Evolutionary conservation across 306 rosid species (phyloP).

Genomic region (Nissolia schottii): DNA sequence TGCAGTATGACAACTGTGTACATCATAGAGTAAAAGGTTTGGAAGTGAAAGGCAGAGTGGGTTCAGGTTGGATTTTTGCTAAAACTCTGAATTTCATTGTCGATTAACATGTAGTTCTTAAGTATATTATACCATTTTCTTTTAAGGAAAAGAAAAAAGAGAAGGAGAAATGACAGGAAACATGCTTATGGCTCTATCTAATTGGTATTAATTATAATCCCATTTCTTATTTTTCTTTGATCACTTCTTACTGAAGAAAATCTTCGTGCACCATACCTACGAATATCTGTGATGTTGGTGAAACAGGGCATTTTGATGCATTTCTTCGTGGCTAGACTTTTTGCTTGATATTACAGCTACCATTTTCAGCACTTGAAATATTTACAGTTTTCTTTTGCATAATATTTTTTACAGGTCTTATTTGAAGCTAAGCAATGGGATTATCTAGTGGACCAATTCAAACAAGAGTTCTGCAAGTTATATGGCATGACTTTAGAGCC

Average conservation of each 20-base stretch:
- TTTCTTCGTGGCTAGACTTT: not conserved
- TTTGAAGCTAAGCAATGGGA: slow-evolving; percentile 96
- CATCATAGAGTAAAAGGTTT: not conserved
- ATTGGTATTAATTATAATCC: not conserved
- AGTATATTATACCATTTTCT: not conserved
- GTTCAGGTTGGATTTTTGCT: not conserved
- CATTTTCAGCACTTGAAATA: slow-evolving; percentile 15
- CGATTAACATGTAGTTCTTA: not conserved
- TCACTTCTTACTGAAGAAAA: not conserved
- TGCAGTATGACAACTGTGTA: not conserved
- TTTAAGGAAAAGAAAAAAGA: not conserved
- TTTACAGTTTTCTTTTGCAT: slow-evolving; percentile 9
- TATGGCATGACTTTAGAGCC: slow-evolving; percentile 97
- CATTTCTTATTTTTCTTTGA: not conserved
- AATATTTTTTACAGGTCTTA: slow-evolving; percentile 59
- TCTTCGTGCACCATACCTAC: not conserved
- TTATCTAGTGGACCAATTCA: slow-evolving; percentile 75
- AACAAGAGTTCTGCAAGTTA: slow-evolving; percentile 95
- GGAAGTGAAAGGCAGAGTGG: not conserved
- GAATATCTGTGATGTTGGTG: not conserved
- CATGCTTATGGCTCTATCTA: slow-evolving; percentile 13
- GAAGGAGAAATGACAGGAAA: slow-evolving; percentile 1
- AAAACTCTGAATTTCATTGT: not conserved
- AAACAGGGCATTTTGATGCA: slow-evolving; percentile 14
- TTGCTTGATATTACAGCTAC: slow-evolving; percentile 19